A percentile compares a stretch with the other conserved stretches of the same genome.
Evolutionary conservation across 352 stramenopile genomes (phyloP).

Genomic region (Stramenopiles sp.): DNA sequence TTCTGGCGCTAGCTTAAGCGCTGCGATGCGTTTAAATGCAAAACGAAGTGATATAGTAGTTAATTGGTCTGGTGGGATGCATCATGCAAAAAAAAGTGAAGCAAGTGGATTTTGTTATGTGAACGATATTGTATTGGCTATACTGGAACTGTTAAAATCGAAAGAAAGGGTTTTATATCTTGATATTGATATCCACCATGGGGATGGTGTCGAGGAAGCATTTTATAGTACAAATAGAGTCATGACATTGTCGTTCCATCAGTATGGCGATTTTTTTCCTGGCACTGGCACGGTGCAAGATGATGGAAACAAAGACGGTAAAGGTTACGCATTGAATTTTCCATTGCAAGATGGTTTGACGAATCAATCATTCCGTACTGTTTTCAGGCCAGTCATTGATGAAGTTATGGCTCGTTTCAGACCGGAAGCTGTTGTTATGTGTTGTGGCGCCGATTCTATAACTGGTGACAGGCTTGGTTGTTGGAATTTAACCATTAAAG

Average conservation of each 20-base stretch:
- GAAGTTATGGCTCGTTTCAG: constrained; percentile 90
- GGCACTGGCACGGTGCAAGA: constrained; percentile 63
- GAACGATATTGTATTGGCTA: constrained; percentile 95
- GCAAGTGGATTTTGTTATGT: constrained; percentile 97
- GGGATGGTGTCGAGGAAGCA: constrained; percentile 94
- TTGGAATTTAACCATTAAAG: constrained; percentile 93
- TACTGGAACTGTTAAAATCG: constrained; percentile 89
- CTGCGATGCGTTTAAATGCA: constrained; percentile 84
- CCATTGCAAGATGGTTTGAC: constrained; percentile 94
- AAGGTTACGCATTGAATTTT: constrained; percentile 96
- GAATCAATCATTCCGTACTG: constrained; percentile 73
- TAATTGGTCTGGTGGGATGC: constrained; percentile 94
- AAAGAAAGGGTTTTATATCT: constrained; percentile 95
- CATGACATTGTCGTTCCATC: constrained; percentile 95
- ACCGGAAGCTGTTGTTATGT: constrained; percentile 84
- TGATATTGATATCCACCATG: constrained; percentile 99
- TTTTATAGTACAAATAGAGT: constrained; percentile 98
- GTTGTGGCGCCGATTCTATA: constrained; percentile 95
- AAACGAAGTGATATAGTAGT: constrained; percentile 88
- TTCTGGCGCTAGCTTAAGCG: constrained; percentile 66
- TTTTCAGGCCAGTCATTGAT: constrained; percentile 71
- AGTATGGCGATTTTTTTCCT: constrained; percentile 98
- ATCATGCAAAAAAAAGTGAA: constrained; percentile 96
- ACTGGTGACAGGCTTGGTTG: constrained; percentile 88
- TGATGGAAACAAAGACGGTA: constrained; percentile 60